Evolutionary conservation across 495 filamentous ascomycete species (phyloP).

Genomic region (Annulohypoxylon nitens): DNA sequence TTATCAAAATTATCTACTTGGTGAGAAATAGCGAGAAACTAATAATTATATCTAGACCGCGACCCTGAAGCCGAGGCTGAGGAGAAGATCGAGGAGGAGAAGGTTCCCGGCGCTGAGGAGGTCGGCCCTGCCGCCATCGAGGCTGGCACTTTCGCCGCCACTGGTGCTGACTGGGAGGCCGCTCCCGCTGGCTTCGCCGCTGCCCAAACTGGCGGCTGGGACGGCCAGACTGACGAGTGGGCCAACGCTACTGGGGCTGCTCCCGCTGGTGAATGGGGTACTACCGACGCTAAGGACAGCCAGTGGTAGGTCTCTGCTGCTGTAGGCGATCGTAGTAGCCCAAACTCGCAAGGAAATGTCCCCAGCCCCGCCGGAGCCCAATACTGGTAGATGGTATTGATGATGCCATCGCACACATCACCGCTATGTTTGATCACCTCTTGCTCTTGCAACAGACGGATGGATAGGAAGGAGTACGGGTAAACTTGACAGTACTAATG

Average conservation of each 20-base stretch:
- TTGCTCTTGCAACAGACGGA: conserved; percentile 21
- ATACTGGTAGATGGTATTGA: conserved; percentile 12
- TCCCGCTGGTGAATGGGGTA: conserved; percentile 76
- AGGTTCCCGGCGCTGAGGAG: conserved; percentile 84
- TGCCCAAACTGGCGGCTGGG: conserved; percentile 81
- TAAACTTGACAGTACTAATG: conserved; percentile 83
- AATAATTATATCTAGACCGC: conserved; percentile 71
- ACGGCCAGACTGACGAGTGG: conserved; percentile 63
- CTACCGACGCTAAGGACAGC: conserved; percentile 66
- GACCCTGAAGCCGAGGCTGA: conserved; percentile 99
- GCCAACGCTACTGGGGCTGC: conserved; percentile 58
- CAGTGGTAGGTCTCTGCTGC: conserved; percentile 73
- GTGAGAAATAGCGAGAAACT: conserved; percentile 16
- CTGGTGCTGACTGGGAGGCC: conserved; percentile 78
- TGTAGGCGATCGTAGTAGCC: not conserved
- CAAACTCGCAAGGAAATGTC: not conserved
- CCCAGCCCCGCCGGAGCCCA: not conserved
- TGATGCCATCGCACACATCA: conserved; percentile 15
- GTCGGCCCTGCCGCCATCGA: conserved; percentile 83
- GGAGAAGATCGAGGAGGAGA: conserved; percentile 80
- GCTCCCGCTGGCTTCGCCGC: conserved; percentile 72
- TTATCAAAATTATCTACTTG: not conserved
- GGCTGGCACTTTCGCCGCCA: conserved; percentile 73
- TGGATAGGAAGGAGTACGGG: conserved; percentile 49
- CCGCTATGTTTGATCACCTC: conserved; percentile 22